Conservation (phyloP, 495 filamentous ascomycete genomes). For the Tuber aestivum region DNA sequence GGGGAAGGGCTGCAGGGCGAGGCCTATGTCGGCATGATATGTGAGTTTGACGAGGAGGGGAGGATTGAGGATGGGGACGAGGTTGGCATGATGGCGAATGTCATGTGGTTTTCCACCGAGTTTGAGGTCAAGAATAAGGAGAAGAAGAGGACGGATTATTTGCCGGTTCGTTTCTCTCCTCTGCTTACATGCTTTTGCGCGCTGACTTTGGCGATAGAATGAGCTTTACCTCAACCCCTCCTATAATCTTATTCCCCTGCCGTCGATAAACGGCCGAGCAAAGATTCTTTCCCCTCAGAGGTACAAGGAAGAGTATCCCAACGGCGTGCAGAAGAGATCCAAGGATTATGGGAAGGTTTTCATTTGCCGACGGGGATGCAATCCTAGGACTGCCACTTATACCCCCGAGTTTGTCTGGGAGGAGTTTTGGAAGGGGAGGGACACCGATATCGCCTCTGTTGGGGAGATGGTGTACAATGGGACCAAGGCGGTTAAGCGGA, state of each 20-base stretch:
- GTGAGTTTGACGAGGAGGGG: slow-evolving; percentile 66
- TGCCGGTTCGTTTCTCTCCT: slow-evolving; percentile 50
- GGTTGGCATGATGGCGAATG: slow-evolving; percentile 54
- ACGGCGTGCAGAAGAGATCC: slow-evolving; percentile 66
- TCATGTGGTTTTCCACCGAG: slow-evolving; percentile 83
- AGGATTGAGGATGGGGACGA: slow-evolving; percentile 51
- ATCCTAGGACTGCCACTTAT: slow-evolving; percentile 78
- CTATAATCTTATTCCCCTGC: slow-evolving; percentile 78
- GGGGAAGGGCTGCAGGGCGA: slow-evolving; percentile 69
- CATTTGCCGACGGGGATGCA: slow-evolving; percentile 82
- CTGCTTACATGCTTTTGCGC: slow-evolving; percentile 11
- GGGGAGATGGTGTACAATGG: slow-evolving; percentile 60
- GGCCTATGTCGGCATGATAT: slow-evolving; percentile 85
- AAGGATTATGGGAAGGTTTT: slow-evolving; percentile 82
- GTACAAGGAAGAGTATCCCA: slow-evolving; percentile 65
- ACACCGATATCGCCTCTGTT: slow-evolving; percentile 58
- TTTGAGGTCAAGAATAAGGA: slow-evolving; percentile 76
- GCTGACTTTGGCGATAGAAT: slow-evolving; percentile 51
- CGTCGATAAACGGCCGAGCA: slow-evolving; percentile 84
- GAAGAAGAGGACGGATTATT: slow-evolving; percentile 74
- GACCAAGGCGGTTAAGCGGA: slow-evolving; percentile 66
- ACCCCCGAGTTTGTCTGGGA: slow-evolving; percentile 93
- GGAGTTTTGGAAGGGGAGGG: slow-evolving; percentile 60
- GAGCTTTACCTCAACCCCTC: slow-evolving; percentile 86
- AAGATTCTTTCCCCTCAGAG: slow-evolving; percentile 63